phyloP scores from a whole-genome alignment of 441 rosid species.

The Euphorbia celastroides region DNA sequence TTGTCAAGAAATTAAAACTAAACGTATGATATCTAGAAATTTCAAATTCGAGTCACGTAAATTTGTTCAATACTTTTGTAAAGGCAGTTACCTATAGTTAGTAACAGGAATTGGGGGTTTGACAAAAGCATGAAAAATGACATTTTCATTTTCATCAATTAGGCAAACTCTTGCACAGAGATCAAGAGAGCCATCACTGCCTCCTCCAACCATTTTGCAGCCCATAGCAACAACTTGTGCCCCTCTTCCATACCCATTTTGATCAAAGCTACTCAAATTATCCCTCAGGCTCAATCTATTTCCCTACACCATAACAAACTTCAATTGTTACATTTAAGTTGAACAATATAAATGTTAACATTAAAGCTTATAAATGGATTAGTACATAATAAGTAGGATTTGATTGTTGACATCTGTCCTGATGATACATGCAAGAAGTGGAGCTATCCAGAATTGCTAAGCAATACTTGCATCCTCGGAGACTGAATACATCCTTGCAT shows the following conservation, averaged over 20 bases:
- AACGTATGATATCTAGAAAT: no score
- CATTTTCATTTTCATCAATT: constrained; percentile 62
- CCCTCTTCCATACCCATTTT: constrained; percentile 45
- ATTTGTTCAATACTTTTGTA: no score
- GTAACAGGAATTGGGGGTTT: constrained; percentile 69
- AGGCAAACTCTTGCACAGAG: constrained; percentile 74
- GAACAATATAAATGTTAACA: no score
- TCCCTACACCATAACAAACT: constrained; percentile 31
- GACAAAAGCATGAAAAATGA: constrained; percentile 68
- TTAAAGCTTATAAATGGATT: neutral
- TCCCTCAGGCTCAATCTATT: constrained; percentile 59
- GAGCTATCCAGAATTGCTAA: constrained; percentile 53
- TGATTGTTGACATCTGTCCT: constrained; percentile 65
- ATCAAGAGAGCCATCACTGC: constrained; percentile 78
- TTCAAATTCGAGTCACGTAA: no score
- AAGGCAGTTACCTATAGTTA: constrained; percentile 71
- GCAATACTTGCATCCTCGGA: constrained; percentile 79
- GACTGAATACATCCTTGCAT: constrained; percentile 61
- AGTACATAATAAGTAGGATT: constrained; percentile 20
- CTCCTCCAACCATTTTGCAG: constrained; percentile 94
- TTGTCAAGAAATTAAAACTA: no score
- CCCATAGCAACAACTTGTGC: constrained; percentile 62
- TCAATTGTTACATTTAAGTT: neutral
- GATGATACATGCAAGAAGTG: constrained; percentile 57
- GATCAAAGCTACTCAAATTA: constrained; percentile 29